phyloP scores from a whole-genome alignment of 768 basidiomycete genomes.

The Mycena amicta region DNA sequence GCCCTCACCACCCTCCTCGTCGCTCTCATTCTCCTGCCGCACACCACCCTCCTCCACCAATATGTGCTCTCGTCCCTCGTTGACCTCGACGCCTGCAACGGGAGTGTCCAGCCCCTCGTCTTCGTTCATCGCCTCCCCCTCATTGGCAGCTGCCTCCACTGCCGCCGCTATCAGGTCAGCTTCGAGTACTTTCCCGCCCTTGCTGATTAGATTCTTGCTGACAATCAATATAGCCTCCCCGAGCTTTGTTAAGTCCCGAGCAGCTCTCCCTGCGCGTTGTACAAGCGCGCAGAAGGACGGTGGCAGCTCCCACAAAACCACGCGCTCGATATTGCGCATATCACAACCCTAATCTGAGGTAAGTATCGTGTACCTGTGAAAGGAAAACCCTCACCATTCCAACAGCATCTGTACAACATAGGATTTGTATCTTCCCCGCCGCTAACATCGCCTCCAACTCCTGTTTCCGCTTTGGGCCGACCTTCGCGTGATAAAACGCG shows the following conservation, averaged over 20 bases:
- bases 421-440: slow-evolving; percentile 20
- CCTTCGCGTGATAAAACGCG: slow-evolving; percentile 27
- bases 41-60: slow-evolving; percentile 7
- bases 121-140: slow-evolving; percentile 3
- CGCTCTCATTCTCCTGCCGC: background rate
- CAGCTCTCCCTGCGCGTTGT: slow-evolving; percentile 24
- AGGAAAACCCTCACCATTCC: slow-evolving; percentile 28
- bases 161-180: background rate
- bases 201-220: slow-evolving; percentile 3
- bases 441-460: slow-evolving; percentile 16
- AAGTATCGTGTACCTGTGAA: background rate
- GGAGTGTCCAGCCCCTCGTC: background rate
- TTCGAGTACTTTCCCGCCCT: background rate
- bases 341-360: slow-evolving; percentile 14
- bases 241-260: slow-evolving; percentile 13
- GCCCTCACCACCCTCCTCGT: slow-evolving; percentile 1
- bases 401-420: slow-evolving; percentile 28
- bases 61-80: slow-evolving; percentile 4
- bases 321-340: slow-evolving; percentile 18
- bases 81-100: background rate
- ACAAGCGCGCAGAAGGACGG: slow-evolving; percentile 25
- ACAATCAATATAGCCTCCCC: slow-evolving; percentile 22
- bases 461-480: slow-evolving; percentile 25
- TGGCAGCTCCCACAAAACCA: slow-evolving; percentile 24
- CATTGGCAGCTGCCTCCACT: slow-evolving; percentile 5